Evolutionary conservation across 352 stramenopile species (phyloP).

Genomic region (Pythium dissotocum): DNA sequence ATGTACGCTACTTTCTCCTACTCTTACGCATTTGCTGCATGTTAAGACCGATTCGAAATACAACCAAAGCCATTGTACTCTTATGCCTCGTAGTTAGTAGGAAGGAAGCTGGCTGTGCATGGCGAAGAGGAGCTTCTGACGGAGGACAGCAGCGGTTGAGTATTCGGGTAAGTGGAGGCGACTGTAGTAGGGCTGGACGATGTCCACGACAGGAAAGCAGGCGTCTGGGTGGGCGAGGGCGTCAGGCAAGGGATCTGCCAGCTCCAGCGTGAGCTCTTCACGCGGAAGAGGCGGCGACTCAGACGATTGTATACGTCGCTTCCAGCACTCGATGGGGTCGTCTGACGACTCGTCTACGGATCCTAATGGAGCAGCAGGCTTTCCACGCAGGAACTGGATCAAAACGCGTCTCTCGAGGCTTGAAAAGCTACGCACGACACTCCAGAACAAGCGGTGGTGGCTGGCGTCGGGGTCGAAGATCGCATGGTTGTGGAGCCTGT

Average conservation of each 20-base stretch:
- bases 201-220: slow-evolving; percentile 57
- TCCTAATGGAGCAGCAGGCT: background rate
- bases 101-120: slow-evolving; percentile 40
- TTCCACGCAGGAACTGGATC: slow-evolving; percentile 47
- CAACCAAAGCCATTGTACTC: slow-evolving; percentile 1
- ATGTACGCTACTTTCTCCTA: background rate
- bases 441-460: slow-evolving; percentile 56
- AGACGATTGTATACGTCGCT: background rate
- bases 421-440: slow-evolving; percentile 39
- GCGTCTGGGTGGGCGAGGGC: slow-evolving; percentile 52
- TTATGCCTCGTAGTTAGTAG: background rate
- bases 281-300: background rate
- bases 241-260: slow-evolving; percentile 43
- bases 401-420: slow-evolving; percentile 45
- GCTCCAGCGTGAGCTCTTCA: slow-evolving; percentile 41
- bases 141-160: slow-evolving; percentile 44
- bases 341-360: background rate
- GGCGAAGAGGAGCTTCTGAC: slow-evolving; percentile 58
- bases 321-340: slow-evolving; percentile 22
- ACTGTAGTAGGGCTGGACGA: slow-evolving; percentile 28
- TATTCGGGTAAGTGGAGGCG: slow-evolving; percentile 66
- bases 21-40: background rate
- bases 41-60: background rate
- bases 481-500: slow-evolving; percentile 33
- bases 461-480: slow-evolving; percentile 26